phyloP scores from a whole-genome alignment of 1,139 yeast species.

The Blastobotrys arbuscula region DNA sequence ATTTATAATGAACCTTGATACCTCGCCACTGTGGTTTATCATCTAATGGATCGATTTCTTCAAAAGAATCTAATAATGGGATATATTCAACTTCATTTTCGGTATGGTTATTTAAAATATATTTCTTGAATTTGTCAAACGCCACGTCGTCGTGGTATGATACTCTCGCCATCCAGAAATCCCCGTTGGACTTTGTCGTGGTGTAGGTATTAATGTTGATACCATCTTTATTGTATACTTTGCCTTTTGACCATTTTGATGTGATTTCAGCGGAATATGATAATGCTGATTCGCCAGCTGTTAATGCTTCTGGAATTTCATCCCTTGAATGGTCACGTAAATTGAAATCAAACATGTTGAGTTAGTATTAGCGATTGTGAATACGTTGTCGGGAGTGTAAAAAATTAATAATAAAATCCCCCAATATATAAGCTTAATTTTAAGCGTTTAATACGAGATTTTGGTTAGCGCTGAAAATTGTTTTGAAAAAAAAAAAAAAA shows the following conservation, averaged over 20 bases:
- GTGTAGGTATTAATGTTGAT: constrained; percentile 37
- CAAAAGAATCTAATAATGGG: constrained; percentile 34
- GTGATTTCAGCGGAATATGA: constrained; percentile 18
- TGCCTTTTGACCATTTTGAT: constrained; percentile 12
- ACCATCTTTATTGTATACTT: constrained; percentile 17
- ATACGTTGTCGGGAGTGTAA: no score
- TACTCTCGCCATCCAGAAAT: constrained; percentile 45
- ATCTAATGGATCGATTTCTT: constrained; percentile 22
- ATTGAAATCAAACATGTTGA: constrained; percentile 19
- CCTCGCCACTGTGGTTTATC: constrained; percentile 27
- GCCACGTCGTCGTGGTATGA: constrained; percentile 37
- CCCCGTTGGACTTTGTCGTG: constrained; percentile 30
- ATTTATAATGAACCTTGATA: constrained; percentile 41
- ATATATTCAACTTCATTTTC: constrained; percentile 37
- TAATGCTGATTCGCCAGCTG: constrained; percentile 24
- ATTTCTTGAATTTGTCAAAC: constrained; percentile 29
- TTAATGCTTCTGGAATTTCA: constrained; percentile 26
- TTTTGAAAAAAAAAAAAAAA: background rate
- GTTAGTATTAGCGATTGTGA: no score
- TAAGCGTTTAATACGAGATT: no score
- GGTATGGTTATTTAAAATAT: constrained; percentile 35
- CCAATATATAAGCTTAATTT: no score
- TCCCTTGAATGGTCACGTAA: constrained; percentile 21
- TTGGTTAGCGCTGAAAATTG: background rate
- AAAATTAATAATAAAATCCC: no score